These are phyloP conservation scores for Pleurotus platypus DNA, from an alignment of 768 basidiomycete species.

Conservation along the genomic window DNA sequence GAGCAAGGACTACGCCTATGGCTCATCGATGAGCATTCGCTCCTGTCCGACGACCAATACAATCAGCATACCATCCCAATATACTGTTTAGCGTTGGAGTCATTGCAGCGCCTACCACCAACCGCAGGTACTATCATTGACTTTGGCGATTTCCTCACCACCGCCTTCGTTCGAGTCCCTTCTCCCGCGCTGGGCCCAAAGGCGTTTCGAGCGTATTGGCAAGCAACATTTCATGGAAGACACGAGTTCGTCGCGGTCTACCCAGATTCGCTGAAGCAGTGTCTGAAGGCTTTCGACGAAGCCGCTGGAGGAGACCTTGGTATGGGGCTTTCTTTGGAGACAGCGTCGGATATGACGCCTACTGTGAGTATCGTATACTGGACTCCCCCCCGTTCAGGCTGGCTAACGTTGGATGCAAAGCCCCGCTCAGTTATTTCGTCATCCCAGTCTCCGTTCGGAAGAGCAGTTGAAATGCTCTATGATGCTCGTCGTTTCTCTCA, in stretches of 20 bases:
- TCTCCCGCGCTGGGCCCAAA: slow-evolving; percentile 45
- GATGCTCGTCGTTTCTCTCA: neutral
- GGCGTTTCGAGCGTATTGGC: slow-evolving; percentile 58
- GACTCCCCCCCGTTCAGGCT: neutral
- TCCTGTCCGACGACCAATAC: slow-evolving; percentile 41
- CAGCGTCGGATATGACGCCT: slow-evolving; percentile 19
- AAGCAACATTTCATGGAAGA: slow-evolving; percentile 45
- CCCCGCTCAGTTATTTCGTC: neutral
- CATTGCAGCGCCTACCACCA: slow-evolving; percentile 33
- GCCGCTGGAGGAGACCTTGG: slow-evolving; percentile 46
- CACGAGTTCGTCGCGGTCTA: slow-evolving; percentile 31
- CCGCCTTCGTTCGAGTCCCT: slow-evolving; percentile 47
- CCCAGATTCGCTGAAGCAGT: slow-evolving; percentile 39
- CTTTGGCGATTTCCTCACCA: slow-evolving; percentile 43
- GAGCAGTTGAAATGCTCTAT: neutral
- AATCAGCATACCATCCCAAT: slow-evolving; percentile 34
- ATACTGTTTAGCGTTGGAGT: slow-evolving; percentile 41
- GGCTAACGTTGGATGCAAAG: neutral
- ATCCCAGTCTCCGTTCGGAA: slow-evolving; percentile 1
- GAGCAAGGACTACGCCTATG: slow-evolving; percentile 41
- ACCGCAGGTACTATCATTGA: slow-evolving; percentile 35
- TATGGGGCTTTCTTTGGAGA: slow-evolving; percentile 35
- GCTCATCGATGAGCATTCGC: slow-evolving; percentile 44
- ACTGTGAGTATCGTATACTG: neutral
- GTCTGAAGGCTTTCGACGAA: slow-evolving; percentile 42